Evolutionary conservation across 306 rosid genomes (phyloP).

Genomic region (Spatholobus suberectus): DNA sequence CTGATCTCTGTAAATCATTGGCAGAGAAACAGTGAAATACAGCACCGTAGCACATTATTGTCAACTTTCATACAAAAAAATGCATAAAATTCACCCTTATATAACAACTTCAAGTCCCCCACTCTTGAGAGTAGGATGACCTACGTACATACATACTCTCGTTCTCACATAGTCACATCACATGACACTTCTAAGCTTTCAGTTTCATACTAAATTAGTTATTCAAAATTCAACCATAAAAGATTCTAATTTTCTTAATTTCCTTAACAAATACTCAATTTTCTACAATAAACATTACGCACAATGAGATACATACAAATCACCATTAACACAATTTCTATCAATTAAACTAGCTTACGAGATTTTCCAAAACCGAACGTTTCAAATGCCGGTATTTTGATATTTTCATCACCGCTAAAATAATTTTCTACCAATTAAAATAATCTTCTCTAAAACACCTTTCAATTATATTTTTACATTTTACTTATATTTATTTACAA

Average conservation of each 20-base stretch:
- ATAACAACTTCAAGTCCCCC: background rate
- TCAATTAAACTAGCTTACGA: background rate
- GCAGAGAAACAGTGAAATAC: constrained; percentile 18
- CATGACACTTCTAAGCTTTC: background rate
- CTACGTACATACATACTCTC: background rate
- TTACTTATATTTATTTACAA: background rate
- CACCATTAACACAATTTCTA: background rate
- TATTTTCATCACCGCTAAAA: background rate
- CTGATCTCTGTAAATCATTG: constrained; percentile 63
- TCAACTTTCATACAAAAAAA: constrained; percentile 26
- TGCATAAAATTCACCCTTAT: background rate
- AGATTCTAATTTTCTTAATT: background rate
- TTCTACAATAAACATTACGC: background rate
- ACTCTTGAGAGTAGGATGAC: background rate
- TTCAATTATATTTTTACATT: background rate
- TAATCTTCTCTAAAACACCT: background rate
- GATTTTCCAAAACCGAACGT: background rate
- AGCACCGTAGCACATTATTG: constrained; percentile 27
- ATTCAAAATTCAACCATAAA: background rate
- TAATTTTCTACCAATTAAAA: background rate
- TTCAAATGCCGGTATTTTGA: background rate
- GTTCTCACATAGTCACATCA: background rate
- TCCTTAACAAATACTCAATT: background rate
- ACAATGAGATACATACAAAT: background rate
- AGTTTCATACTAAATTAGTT: too few relatives aligned